Percentiles rank a stretch among this genome's conserved stretches.
Conservation (phyloP, 768 basidiomycete genomes). For the Mycena rosella region DNA sequence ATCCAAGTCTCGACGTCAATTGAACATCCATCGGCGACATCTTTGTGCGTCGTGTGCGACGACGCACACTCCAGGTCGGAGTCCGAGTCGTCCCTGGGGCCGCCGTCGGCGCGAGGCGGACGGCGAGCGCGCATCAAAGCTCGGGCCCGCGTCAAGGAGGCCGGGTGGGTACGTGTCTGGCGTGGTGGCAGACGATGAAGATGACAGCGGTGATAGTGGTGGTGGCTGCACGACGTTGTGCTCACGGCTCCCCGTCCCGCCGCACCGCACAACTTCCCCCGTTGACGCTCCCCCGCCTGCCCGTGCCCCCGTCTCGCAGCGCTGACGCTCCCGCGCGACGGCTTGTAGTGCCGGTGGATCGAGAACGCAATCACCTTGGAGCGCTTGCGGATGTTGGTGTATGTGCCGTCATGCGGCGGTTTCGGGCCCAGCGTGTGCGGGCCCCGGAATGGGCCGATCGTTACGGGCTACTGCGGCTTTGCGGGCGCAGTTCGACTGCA, state of each 20-base stretch:
- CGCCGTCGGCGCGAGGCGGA: conserved; percentile 41
- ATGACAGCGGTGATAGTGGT: conserved; percentile 4
- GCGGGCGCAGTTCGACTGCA: conserved; percentile 62
- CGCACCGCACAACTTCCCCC: background rate
- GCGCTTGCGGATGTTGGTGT: conserved; percentile 83
- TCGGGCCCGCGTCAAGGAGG: background rate
- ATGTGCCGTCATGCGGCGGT: conserved; percentile 64
- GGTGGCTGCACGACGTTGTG: conserved; percentile 29
- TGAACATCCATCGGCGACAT: conserved; percentile 72
- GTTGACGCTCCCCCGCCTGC: conserved; percentile 9
- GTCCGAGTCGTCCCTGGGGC: conserved; percentile 38
- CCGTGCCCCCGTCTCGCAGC: conserved; percentile 12
- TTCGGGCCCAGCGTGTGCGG: conserved; percentile 52
- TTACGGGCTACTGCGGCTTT: conserved; percentile 77
- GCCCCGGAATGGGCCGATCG: conserved; percentile 68
- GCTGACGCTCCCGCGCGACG: conserved; percentile 26
- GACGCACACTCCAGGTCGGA: conserved; percentile 43
- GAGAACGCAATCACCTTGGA: conserved; percentile 85
- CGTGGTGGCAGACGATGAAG: background rate
- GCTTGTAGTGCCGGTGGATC: conserved; percentile 73
- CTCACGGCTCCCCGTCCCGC: background rate
- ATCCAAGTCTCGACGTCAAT: no score
- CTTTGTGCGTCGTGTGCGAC: conserved; percentile 70
- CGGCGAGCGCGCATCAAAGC: background rate
- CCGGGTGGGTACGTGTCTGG: conserved; percentile 21